Conservation (phyloP, 1,284 basidiomycete species). For the Leccinum ponderosum region DNA sequence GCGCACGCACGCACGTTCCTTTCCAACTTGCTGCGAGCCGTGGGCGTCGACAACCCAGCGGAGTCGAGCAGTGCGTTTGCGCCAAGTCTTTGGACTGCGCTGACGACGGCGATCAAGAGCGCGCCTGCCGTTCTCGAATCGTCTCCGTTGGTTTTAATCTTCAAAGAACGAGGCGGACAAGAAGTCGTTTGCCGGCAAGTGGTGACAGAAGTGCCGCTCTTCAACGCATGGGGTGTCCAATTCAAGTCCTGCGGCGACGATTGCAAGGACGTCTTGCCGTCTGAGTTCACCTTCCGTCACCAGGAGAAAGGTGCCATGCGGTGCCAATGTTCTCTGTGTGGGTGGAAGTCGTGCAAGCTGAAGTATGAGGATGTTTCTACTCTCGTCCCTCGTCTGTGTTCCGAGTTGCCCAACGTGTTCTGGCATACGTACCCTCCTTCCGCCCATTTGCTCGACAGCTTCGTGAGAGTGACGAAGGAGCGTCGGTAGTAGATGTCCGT, state of each 20-base stretch:
- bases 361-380: neutral
- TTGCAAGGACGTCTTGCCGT: neutral
- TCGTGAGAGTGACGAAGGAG: neutral
- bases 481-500: neutral
- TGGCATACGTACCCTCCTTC: neutral
- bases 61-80: neutral
- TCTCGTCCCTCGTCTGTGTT: neutral
- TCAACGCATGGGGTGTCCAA: neutral
- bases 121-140: neutral
- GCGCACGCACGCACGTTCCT: neutral
- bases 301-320: neutral
- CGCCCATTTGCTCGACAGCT: neutral
- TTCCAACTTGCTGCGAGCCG: neutral
- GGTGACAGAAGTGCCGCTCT: neutral
- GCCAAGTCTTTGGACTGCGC: neutral
- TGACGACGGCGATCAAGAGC: neutral
- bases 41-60: neutral
- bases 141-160: neutral
- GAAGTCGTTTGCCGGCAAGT: neutral
- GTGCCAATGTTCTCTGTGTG: neutral
- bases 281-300: neutral
- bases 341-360: neutral
- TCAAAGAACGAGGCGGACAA: neutral
- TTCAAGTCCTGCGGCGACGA: neutral
- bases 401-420: neutral